These are phyloP conservation scores for Macrophomina pseudophaseolina DNA, from an alignment of 2,329 filamentous ascomycete species.

Conservation along the genomic window DNA sequence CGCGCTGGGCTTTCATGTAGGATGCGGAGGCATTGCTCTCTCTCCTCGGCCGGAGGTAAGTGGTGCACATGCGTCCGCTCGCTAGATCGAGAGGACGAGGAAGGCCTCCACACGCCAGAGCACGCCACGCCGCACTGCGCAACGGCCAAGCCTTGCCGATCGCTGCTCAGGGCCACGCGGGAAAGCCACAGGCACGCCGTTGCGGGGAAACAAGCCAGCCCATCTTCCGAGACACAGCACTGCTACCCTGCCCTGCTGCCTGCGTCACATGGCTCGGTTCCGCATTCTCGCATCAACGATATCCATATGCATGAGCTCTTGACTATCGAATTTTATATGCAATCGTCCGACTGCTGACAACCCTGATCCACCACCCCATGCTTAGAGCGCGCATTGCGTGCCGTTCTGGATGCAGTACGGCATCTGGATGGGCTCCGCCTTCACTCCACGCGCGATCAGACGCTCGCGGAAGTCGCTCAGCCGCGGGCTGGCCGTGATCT, in stretches of 20 bases:
- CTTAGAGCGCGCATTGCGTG: slow-evolving; percentile 52
- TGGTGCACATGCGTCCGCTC: not conserved
- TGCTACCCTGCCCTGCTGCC: not conserved
- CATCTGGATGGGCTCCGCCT: slow-evolving; percentile 72
- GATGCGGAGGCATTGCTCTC: not conserved
- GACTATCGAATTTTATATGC: slow-evolving; percentile 1
- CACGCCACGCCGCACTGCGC: not conserved
- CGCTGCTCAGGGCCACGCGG: not conserved
- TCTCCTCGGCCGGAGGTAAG: slow-evolving; percentile 17
- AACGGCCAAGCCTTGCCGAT: not conserved
- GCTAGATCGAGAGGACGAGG: not conserved
- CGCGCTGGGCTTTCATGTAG: not conserved
- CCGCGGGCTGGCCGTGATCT: slow-evolving; percentile 68
- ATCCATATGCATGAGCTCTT: not conserved
- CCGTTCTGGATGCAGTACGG: slow-evolving; percentile 71
- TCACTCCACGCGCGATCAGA: slow-evolving; percentile 70
- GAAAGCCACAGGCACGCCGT: slow-evolving; percentile 1
- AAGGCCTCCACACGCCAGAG: not conserved
- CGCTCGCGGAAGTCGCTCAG: slow-evolving; percentile 78
- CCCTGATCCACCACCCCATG: not conserved
- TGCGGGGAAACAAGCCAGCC: slow-evolving; percentile 1
- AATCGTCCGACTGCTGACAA: not conserved
- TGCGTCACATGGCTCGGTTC: not conserved
- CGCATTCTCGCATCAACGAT: not conserved
- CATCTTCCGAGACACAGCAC: not conserved